Evolutionary conservation across 805 yeast genomes (phyloP), one percentile per base, ranked within the genome.

Genomic region (Lipomyces lipofer): DNA sequence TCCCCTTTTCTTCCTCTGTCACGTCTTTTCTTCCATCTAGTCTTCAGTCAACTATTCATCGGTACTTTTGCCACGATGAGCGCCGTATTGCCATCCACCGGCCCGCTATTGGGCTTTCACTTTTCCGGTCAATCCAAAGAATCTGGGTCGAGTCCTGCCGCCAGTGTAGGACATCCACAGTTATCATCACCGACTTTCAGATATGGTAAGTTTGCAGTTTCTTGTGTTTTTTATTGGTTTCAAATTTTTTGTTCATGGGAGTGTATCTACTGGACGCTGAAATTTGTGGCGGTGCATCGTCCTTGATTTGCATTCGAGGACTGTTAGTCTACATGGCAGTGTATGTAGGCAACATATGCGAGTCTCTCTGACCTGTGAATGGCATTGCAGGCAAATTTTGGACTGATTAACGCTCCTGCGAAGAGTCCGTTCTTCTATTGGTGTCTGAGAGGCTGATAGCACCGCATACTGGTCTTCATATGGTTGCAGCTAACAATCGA

Each of bases 61-160:
- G n/a, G n/a, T n/a, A n/a, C n/a, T n/a, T n/a, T n/a, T n/a, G n/a
- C n/a, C n/a, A 48, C n/a, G 12, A 57, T 57, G 61, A 57, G 61
- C 28, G 61, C 61, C 6, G 60, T 57, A 15, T 44, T 57, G 47
- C 58, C 61, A 42, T 56, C 49, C 17, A 33, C 48, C 8, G 52
- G 59, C 9, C 59, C 61, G 32, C 53, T 49, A 10, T 35, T 54
- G 19, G 60, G 56, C 36, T 56, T 56, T 36, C 57, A 58, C 13
- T 49, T 56, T 22, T 21, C 53, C 13, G 45, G 36, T 13, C 59
- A 54, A 17, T 44, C 48, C 10, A 36, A 32, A 33, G 59, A 55
- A 21, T 22, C 50, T 7, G 36, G 40, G 36, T 51, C 56, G 3
- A 27, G 25, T 13, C 29, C 32, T 6, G 13, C 46, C 4, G 46